Evolutionary conservation across 805 yeast species (phyloP).

Genomic region (Nakazawaea holstii): DNA sequence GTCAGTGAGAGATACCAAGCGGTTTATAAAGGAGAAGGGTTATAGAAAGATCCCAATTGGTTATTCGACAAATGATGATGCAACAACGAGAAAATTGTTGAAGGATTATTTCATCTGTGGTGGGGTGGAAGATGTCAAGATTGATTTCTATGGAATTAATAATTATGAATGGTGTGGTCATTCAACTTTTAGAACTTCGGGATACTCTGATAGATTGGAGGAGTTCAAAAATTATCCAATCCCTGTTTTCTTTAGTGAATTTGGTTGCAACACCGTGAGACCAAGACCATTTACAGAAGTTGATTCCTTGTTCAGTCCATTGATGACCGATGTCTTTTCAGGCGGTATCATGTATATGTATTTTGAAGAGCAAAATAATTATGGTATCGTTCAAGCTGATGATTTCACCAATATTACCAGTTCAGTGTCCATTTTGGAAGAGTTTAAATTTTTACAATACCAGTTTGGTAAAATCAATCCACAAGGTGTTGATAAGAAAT

Average conservation of each 20-base stretch:
- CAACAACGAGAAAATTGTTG: conserved; percentile 33
- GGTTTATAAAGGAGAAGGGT: conserved; percentile 29
- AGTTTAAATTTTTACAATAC: conserved; percentile 30
- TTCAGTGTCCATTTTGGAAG: conserved; percentile 27
- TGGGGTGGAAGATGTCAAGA: conserved; percentile 29
- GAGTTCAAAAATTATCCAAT: conserved; percentile 59
- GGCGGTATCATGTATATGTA: conserved; percentile 52
- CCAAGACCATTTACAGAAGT: conserved; percentile 73
- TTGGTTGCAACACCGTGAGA: conserved; percentile 62
- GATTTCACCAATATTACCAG: conserved; percentile 10
- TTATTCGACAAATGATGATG: conserved; percentile 42
- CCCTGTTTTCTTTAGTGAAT: conserved; percentile 72
- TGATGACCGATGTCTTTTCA: conserved; percentile 73
- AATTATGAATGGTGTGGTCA: conserved; percentile 86
- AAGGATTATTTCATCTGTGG: conserved; percentile 44
- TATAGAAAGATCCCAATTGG: conserved; percentile 39
- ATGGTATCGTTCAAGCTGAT: conserved; percentile 34
- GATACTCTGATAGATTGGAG: conserved; percentile 58
- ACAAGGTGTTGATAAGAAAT: conserved; percentile 13
- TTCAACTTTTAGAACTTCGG: conserved; percentile 77
- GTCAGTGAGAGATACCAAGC: conserved; percentile 39
- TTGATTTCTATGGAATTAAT: conserved; percentile 80
- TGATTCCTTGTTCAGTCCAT: conserved; percentile 55
- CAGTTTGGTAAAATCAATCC: conserved; percentile 22
- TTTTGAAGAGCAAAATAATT: conserved; percentile 38